Base-by-base conservation (phyloP, 192 early-diverging fungal species). In the Mortierella antarctica region DNA sequence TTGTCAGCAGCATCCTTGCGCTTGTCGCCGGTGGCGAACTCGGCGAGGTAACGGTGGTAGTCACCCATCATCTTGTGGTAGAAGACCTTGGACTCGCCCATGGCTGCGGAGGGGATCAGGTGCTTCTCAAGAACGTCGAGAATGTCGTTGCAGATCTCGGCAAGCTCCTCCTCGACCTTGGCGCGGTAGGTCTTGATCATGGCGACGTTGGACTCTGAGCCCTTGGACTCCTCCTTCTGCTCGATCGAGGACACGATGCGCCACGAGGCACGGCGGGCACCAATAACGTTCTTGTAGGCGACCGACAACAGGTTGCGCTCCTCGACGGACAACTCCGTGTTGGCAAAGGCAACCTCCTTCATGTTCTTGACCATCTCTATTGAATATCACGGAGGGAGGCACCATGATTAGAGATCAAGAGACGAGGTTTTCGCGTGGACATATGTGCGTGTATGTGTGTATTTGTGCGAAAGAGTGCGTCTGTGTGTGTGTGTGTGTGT, bases 261-360 rank as follows among this genome's bases (percentile, higher is more conserved):
- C 96, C 96, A 97, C 55, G 96, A 97, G 40, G 96, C 96, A 85
- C 97, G 95, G 78, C 96, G 95, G 23, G 96, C 97, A 70, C 96
- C 97, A 76, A 98, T 97, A 39, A 96, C 92, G 88, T 99, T 99
- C 92, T 99, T 99, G 91, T 97, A 99, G 57, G 97, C 97, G 56
- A 99, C 96, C 42, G 95, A 96, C 56, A 99, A 89, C 68, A 99
- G 88, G 87, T 99, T 99, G 77, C 97, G 95, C 86, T 99, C 97
- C 88, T 99, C 97, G 60, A 99, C 93, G 15, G 96, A 92, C 76
- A 97, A 90, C 85, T 99, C 97, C 70, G 67, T 68, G 71, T 86
- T 83, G 66, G 75, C 82, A 62, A 83, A 87, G 13, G 89, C 87
- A 63, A 93, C 92, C 60, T 86, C 81, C 83, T 91, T 91, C 93